These are phyloP conservation scores for Phialemonium atrogriseum DNA, from an alignment of 2,329 filamentous ascomycete genomes.

Conservation along the genomic window DNA sequence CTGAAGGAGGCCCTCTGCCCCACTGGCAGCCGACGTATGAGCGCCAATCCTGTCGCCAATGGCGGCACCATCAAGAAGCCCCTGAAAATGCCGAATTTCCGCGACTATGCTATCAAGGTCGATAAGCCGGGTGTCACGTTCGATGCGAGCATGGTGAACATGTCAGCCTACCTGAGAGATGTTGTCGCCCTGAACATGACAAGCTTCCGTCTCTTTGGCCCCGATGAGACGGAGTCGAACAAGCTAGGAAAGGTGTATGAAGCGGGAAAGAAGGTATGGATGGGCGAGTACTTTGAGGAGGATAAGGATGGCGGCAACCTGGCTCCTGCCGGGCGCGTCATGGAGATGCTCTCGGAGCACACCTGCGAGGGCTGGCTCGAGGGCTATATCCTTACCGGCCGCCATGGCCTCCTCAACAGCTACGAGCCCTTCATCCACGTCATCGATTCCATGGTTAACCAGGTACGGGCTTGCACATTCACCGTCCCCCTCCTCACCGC, in stretches of 20 bases:
- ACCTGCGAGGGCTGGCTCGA: constrained; percentile 75
- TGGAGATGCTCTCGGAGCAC: constrained; percentile 81
- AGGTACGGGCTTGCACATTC: constrained; percentile 29
- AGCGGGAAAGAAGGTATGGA: constrained; percentile 71
- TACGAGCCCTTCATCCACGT: constrained; percentile 80
- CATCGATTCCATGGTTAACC: constrained; percentile 80
- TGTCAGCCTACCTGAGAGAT: constrained; percentile 59
- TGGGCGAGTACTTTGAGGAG: constrained; percentile 71
- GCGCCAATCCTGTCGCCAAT: constrained; percentile 68
- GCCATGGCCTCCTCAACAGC: constrained; percentile 69
- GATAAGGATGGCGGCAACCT: constrained; percentile 69
- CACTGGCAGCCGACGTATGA: constrained; percentile 60
- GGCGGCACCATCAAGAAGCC: constrained; percentile 61
- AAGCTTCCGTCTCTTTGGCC: constrained; percentile 69
- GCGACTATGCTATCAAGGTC: constrained; percentile 55
- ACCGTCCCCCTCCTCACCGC: neutral
- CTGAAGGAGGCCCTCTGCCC: constrained; percentile 59
- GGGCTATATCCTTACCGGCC: constrained; percentile 66
- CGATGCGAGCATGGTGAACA: constrained; percentile 60
- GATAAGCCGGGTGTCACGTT: constrained; percentile 49
- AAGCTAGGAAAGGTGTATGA: constrained; percentile 66
- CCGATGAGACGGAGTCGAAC: constrained; percentile 76
- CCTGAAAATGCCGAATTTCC: constrained; percentile 62
- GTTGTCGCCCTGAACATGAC: constrained; percentile 55
- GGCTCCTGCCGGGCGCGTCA: constrained; percentile 59